These are phyloP conservation scores for Chrysopogon serrulatus DNA, from an alignment of 176 grass and related monocot species.

Conservation along the genomic window DNA sequence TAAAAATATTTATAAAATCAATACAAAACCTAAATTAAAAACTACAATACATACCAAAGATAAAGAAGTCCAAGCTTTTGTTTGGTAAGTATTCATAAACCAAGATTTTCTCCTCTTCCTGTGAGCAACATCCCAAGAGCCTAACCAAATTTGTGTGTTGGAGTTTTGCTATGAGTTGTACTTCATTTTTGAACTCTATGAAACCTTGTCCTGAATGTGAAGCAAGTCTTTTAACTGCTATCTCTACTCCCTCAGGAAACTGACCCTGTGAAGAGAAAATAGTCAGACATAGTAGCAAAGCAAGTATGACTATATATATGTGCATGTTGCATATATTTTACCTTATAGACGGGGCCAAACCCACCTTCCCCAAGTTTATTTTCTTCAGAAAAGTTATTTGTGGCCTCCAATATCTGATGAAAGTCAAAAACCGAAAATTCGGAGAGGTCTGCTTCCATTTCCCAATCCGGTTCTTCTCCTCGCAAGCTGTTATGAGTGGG, in stretches of 20 bases:
- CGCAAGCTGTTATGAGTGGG: neutral
- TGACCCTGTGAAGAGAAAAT: neutral
- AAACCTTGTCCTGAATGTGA: conserved; percentile 34
- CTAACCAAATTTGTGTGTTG: conserved; percentile 26
- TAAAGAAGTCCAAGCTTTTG: conserved; percentile 62
- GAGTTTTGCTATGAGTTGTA: conserved; percentile 33
- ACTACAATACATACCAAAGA: conserved; percentile 45
- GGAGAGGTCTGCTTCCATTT: conserved; percentile 10
- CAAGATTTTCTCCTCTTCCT: conserved; percentile 46
- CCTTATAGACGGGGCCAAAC: conserved; percentile 22
- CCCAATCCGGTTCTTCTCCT: neutral
- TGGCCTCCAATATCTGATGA: conserved; percentile 17
- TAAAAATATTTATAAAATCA: neutral
- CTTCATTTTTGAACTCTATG: conserved; percentile 22
- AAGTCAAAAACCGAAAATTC: neutral
- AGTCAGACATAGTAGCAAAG: too few relatives aligned
- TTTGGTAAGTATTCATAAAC: conserved; percentile 67
- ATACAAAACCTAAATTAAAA: neutral
- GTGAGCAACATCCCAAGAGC: conserved; percentile 34
- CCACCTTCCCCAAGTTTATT: conserved; percentile 25
- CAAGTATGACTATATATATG: too few relatives aligned
- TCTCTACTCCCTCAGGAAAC: neutral
- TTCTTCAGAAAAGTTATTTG: conserved; percentile 12
- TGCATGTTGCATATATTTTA: neutral
- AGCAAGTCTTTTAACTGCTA: conserved; percentile 23